These are phyloP conservation scores for Opeltia flavorubescens DNA, from an alignment of 495 filamentous ascomycete species.

Conservation along the genomic window DNA sequence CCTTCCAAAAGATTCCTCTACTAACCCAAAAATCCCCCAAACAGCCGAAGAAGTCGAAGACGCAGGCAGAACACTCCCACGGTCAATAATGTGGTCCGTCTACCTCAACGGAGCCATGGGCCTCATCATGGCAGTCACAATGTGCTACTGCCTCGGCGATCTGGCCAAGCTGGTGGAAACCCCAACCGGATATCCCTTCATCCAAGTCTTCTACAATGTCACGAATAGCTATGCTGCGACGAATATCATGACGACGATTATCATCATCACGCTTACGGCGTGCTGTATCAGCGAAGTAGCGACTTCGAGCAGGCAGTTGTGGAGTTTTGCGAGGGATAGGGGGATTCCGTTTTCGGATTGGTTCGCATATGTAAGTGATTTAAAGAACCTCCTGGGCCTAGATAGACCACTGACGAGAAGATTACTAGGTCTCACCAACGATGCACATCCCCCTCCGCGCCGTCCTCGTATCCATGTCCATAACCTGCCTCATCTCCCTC, in stretches of 20 bases:
- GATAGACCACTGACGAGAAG: background rate
- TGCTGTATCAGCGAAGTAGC: slow-evolving; percentile 27
- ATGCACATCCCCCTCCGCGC: slow-evolving; percentile 36
- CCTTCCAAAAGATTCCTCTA: too few species aligned
- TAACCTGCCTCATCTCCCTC: slow-evolving; percentile 34
- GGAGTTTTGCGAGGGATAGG: slow-evolving; percentile 39
- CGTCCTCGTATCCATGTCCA: slow-evolving; percentile 27
- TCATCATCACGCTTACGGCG: slow-evolving; percentile 23
- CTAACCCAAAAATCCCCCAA: slow-evolving; percentile 11
- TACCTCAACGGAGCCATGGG: slow-evolving; percentile 31
- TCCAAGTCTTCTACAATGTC: slow-evolving; percentile 31
- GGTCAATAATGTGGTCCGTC: slow-evolving; percentile 29
- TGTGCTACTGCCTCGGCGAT: slow-evolving; percentile 33
- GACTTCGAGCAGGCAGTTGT: slow-evolving; percentile 35
- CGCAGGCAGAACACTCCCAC: slow-evolving; percentile 28
- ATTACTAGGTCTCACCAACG: slow-evolving; percentile 10
- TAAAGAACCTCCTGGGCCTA: background rate
- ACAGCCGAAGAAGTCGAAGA: slow-evolving; percentile 39
- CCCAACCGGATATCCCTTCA: slow-evolving; percentile 31
- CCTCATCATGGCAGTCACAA: slow-evolving; percentile 31
- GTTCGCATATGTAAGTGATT: slow-evolving; percentile 16
- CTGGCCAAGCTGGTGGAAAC: slow-evolving; percentile 20
- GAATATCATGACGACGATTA: slow-evolving; percentile 27
- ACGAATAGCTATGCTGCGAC: slow-evolving; percentile 26
- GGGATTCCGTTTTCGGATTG: slow-evolving; percentile 36